These are phyloP conservation scores for Rubus idaeus DNA, from an alignment of 306 rosid genomes.

Conservation along the genomic window DNA sequence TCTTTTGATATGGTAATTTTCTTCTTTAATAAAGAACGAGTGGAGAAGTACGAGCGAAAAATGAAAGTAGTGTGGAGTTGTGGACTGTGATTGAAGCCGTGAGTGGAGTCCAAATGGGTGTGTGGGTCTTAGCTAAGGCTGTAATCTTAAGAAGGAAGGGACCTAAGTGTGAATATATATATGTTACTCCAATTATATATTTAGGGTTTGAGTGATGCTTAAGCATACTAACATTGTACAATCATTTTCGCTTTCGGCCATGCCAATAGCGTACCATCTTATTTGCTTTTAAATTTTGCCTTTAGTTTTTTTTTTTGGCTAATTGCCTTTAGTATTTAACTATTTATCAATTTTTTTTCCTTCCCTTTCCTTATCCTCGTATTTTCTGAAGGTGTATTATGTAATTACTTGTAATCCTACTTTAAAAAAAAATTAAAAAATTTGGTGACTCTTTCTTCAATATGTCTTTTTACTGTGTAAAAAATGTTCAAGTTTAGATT, in stretches of 20 bases:
- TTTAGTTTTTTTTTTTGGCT: no score
- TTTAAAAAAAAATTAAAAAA: no score
- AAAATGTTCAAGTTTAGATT: neutral
- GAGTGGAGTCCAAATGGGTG: conserved; percentile 6
- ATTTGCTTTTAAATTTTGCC: neutral
- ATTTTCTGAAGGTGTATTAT: neutral
- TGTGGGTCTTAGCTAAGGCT: neutral
- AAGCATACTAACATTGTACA: neutral
- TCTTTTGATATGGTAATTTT: no score
- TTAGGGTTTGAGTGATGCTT: conserved; percentile 1
- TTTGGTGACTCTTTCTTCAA: neutral
- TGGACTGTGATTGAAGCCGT: neutral
- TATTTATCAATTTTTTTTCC: neutral
- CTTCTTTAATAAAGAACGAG: no score
- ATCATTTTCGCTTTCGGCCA: neutral
- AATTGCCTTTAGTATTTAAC: no score
- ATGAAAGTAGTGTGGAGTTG: neutral
- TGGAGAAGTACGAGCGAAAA: neutral
- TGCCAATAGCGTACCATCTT: neutral
- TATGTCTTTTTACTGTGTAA: neutral
- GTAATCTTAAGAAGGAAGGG: conserved; percentile 6
- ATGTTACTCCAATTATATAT: conserved; percentile 15
- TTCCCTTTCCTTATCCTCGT: neutral
- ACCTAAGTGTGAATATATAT: neutral
- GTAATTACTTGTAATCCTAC: neutral